Percentiles rank a stretch among this genome's conserved stretches.
Conservation (phyloP, 148 eudicot species). For the Chenopodium suecicum region DNA sequence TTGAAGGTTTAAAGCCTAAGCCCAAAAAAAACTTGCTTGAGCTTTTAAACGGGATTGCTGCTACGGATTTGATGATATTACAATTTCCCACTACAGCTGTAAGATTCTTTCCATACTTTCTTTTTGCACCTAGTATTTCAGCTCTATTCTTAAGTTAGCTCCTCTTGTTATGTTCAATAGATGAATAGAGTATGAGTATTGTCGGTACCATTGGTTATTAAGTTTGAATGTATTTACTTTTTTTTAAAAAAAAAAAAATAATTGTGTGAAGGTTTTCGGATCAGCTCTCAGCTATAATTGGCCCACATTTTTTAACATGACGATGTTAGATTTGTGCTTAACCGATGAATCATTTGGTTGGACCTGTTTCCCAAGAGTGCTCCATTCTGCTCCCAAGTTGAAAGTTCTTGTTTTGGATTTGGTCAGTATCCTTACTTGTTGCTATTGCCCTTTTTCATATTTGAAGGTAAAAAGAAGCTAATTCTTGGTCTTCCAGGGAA, state of each 20-base stretch:
- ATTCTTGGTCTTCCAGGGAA: background rate
- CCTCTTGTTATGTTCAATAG: background rate
- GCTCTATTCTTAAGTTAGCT: background rate
- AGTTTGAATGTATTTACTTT: too few relatives aligned
- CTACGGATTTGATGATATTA: background rate
- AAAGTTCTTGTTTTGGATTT: slow-evolving; percentile 2
- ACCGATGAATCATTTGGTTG: background rate
- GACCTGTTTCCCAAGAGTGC: background rate
- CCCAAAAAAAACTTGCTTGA: background rate
- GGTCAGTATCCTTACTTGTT: background rate
- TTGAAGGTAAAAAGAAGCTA: too few relatives aligned
- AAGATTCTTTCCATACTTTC: background rate
- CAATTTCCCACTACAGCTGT: background rate
- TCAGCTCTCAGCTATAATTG: slow-evolving; percentile 1
- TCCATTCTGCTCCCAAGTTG: background rate
- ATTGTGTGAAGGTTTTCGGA: background rate
- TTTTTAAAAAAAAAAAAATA: too few relatives aligned
- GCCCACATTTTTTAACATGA: background rate
- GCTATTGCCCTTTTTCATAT: too few relatives aligned
- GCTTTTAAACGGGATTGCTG: background rate
- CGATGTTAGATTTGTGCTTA: background rate
- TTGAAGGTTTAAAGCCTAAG: background rate
- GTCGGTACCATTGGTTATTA: too few relatives aligned
- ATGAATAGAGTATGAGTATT: background rate
- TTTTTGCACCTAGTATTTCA: background rate